A percentile compares a stretch with the other conserved stretches of the same genome.
Conservation (phyloP, 2,329 filamentous ascomycete species). For the Xylariaceae sp. region DNA sequence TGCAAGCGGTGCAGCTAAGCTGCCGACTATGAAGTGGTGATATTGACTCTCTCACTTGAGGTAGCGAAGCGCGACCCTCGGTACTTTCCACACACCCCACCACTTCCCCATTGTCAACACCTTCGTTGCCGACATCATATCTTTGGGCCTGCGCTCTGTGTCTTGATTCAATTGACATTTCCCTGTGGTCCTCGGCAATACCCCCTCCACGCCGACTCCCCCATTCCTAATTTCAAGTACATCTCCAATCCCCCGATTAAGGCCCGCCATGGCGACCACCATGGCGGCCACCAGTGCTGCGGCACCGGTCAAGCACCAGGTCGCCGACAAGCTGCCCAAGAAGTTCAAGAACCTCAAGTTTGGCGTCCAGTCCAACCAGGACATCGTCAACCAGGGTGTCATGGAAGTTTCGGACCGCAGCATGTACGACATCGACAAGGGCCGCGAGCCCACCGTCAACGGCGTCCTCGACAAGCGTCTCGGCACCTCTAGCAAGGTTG, state of each 20-base stretch:
- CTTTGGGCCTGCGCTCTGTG: too few species aligned
- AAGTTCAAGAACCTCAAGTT: constrained; percentile 93
- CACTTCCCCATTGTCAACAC: neutral
- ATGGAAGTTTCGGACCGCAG: constrained; percentile 92
- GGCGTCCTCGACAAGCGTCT: constrained; percentile 86
- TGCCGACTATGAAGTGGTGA: neutral
- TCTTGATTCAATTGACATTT: too few species aligned
- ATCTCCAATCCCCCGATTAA: neutral
- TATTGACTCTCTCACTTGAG: neutral
- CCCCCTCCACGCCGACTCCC: too few species aligned
- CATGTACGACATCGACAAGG: constrained; percentile 85
- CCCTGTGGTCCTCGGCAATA: too few species aligned
- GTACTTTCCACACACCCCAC: too few species aligned
- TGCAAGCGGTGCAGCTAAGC: neutral
- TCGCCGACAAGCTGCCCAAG: constrained; percentile 84
- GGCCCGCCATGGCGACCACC: constrained; percentile 25
- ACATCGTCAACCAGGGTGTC: constrained; percentile 93
- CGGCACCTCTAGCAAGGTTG: constrained; percentile 76
- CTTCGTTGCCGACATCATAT: neutral
- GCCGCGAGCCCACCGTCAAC: constrained; percentile 72
- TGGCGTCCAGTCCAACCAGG: constrained; percentile 89
- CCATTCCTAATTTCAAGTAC: neutral
- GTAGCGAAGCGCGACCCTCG: too few species aligned
- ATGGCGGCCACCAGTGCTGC: constrained; percentile 26
- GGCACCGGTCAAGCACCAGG: constrained; percentile 72